A percentile compares a stretch with the other conserved stretches of the same genome.
Conservation (phyloP, 192 early-diverging fungal species). For the Coemansia sp. region DNA sequence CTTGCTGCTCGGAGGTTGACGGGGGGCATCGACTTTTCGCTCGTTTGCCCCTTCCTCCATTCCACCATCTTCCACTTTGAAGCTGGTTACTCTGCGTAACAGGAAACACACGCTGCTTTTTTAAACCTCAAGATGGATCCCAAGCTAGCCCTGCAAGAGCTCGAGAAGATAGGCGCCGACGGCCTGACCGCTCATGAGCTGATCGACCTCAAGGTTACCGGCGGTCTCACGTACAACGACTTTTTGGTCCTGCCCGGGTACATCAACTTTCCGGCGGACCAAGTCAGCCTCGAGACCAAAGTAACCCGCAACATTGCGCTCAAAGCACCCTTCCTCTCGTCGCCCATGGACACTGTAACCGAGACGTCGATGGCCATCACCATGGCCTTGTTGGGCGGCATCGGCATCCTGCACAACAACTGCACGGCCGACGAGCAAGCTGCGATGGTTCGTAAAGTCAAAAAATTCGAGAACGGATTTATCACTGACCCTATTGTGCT, state of each 20-base stretch:
- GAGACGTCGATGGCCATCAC: conserved; percentile 98
- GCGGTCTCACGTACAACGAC: conserved; percentile 98
- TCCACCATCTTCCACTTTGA: neutral
- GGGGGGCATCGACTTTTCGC: conserved; percentile 40
- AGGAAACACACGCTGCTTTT: neutral
- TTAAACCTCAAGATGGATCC: conserved; percentile 24
- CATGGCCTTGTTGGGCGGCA: conserved; percentile 92
- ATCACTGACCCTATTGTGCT: conserved; percentile 92
- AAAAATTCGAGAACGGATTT: conserved; percentile 98
- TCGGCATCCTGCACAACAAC: conserved; percentile 99
- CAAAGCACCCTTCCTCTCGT: conserved; percentile 91
- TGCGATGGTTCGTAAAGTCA: conserved; percentile 96
- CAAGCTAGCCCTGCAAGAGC: conserved; percentile 41
- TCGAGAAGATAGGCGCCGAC: conserved; percentile 59
- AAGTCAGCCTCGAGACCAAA: conserved; percentile 74
- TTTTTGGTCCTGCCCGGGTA: conserved; percentile 94
- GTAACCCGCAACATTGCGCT: conserved; percentile 88
- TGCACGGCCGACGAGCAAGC: conserved; percentile 94
- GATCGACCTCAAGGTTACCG: conserved; percentile 73
- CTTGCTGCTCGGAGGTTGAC: conserved; percentile 1
- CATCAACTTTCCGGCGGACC: conserved; percentile 88
- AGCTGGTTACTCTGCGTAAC: neutral
- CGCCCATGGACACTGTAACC: conserved; percentile 99
- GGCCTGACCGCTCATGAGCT: conserved; percentile 82
- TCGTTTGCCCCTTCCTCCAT: conserved; percentile 27